Base-by-base conservation (phyloP, 495 filamentous ascomycete species). In the Penicillium bialowiezense region DNA sequence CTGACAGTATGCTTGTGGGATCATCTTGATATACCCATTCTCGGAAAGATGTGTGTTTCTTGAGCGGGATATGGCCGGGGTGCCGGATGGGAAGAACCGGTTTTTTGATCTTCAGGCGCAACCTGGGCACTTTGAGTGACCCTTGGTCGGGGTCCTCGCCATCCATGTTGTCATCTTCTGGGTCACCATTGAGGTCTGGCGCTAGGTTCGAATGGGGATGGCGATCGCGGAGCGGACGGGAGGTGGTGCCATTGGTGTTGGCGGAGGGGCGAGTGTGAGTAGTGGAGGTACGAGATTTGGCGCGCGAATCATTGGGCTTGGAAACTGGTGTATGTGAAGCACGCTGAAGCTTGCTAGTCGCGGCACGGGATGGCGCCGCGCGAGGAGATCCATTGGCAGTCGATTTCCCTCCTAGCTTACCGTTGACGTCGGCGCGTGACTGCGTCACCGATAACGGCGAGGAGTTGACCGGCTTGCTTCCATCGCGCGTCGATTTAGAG, bases 11-110 rank as follows among this genome's bases (percentile, higher is more conserved):
- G 37, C 37, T 57, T 5, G 55, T 51, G 5, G 60, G 54, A 50
- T 76, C 72, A 14, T 77, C 79, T 18, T 67, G 60, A 5, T 81
- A 66, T 7, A 84, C 50, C 79, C 80, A 86, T 48, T 84, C 80
- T 26, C 65, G 62, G 43, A 86, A 83, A 0, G 80, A 79, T 5
- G 57, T 31, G 54, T 73, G 72, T 44, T 74, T 74, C 15, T 72
- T 71, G 36, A 61, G 60, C 12, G 64, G 50, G 18, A 80, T 63
- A 46, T 84, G 75, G 18, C 67, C 70, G 17, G 81, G 81, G 49
- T 83, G 73, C 31, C 75, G 75, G 24, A 81, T 65, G 1, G 65
- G 65, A 14, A 79, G 59, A 12, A 67, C 66, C n/a, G 77, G 78
- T 57, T 73, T 77, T 39, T 70, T 78, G 24, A 83, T 65, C 50